Evolutionary conservation across 495 filamentous ascomycete species (phyloP).

Genomic region (Podospora pseudocomata): DNA sequence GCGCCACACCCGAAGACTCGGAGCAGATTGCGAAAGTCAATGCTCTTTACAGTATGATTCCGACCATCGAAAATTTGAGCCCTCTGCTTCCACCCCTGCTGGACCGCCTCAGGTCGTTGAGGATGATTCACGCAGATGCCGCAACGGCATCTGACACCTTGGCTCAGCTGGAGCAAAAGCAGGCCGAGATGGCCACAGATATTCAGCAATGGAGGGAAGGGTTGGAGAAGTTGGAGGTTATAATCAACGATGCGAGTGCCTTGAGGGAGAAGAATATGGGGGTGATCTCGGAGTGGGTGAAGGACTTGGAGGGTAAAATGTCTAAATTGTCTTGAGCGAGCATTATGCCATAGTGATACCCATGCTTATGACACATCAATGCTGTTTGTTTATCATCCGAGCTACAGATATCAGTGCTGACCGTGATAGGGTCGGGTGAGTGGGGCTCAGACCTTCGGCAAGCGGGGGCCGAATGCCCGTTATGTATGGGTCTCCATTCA

Average conservation of each 20-base stretch:
- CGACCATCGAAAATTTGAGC: conserved; percentile 81
- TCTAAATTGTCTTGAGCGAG: conserved; percentile 45
- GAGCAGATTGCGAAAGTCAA: conserved; percentile 84
- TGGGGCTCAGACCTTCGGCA: neutral
- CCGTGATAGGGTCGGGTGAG: neutral
- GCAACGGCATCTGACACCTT: conserved; percentile 79
- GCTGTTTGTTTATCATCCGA: neutral
- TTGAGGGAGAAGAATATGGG: conserved; percentile 74
- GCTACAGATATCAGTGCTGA: neutral
- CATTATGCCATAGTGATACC: conserved; percentile 28
- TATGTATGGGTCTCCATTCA: conserved; percentile 8
- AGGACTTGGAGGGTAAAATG: conserved; percentile 75
- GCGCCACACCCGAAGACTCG: conserved; percentile 40
- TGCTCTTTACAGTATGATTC: conserved; percentile 82
- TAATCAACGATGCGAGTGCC: conserved; percentile 63
- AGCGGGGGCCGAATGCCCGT: neutral
- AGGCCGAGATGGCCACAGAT: conserved; percentile 78
- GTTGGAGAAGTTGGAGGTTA: conserved; percentile 70
- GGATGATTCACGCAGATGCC: conserved; percentile 81
- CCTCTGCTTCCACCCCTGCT: conserved; percentile 83
- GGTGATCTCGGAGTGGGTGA: conserved; percentile 82
- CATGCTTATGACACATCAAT: conserved; percentile 7
- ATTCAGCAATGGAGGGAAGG: conserved; percentile 84
- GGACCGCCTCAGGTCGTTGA: conserved; percentile 77
- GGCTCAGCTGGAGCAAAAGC: conserved; percentile 68